A percentile compares a stretch with the other conserved stretches of the same genome.
Evolutionary conservation across 2,329 filamentous ascomycete genomes (phyloP).

Genomic region (Apiospora arundinis): DNA sequence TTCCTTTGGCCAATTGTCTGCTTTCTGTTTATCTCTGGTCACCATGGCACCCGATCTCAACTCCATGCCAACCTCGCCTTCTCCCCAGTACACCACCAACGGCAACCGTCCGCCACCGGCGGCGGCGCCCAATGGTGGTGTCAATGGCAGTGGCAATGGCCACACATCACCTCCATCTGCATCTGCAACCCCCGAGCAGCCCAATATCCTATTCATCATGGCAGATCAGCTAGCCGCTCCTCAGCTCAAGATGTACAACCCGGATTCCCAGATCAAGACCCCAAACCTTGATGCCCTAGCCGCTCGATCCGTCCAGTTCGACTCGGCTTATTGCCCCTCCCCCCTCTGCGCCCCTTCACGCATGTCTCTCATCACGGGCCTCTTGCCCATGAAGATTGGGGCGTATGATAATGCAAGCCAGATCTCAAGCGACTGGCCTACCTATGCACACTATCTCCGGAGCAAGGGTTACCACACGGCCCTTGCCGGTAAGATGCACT

Average conservation of each 20-base stretch:
- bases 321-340: conserved; percentile 93
- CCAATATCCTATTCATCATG: conserved; percentile 94
- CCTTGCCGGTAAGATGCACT: conserved; percentile 96
- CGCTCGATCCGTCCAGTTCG: conserved; percentile 83
- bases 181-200: conserved; percentile 50
- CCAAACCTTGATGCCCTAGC: conserved; percentile 87
- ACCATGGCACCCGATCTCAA: conserved; percentile 77
- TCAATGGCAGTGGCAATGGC: conserved; percentile 26
- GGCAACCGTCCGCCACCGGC: conserved; percentile 30
- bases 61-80: conserved; percentile 67
- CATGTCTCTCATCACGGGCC: conserved; percentile 93
- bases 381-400: conserved; percentile 88
- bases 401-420: conserved; percentile 92
- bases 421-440: conserved; percentile 83
- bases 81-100: conserved; percentile 28
- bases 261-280: conserved; percentile 87
- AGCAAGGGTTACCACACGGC: conserved; percentile 87
- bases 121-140: conserved; percentile 32
- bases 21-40: conserved; percentile 3
- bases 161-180: not conserved
- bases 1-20: not conserved
- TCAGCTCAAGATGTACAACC: conserved; percentile 90
- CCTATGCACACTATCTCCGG: conserved; percentile 91
- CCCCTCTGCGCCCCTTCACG: conserved; percentile 91
- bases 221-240: conserved; percentile 93